Conservation (phyloP, 2,329 filamentous ascomycete genomes). For the Neonectria coccinea region DNA sequence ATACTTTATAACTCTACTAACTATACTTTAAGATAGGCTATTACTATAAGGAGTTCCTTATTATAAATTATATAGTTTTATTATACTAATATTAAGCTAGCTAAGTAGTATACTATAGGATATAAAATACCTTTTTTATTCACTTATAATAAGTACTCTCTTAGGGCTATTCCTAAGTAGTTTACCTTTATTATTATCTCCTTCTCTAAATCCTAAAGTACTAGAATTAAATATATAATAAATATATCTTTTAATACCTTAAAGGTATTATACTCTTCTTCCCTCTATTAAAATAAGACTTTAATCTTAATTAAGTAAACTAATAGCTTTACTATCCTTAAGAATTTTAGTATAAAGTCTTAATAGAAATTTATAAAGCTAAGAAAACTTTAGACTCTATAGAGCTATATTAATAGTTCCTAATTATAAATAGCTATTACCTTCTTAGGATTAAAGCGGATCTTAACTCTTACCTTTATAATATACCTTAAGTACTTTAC, state of each 20-base stretch:
- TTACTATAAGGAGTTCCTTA: neutral
- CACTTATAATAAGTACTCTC: neutral
- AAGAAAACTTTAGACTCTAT: constrained; percentile 1
- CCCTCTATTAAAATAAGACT: neutral
- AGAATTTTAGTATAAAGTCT: neutral
- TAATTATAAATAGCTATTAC: constrained; percentile 5
- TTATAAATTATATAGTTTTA: neutral
- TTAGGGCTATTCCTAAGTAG: neutral
- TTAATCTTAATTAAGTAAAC: neutral
- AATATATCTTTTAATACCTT: neutral
- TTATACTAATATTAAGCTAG: neutral
- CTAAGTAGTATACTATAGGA: neutral
- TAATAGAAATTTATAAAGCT: constrained; percentile 6
- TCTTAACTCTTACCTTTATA: neutral
- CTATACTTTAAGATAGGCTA: neutral
- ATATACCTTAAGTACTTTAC: neutral
- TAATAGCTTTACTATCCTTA: neutral
- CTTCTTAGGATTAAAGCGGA: neutral
- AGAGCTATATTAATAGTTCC: neutral
- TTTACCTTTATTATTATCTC: neutral
- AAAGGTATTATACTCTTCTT: neutral
- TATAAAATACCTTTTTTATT: neutral
- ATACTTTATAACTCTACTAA: too few species aligned
- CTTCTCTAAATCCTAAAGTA: neutral
- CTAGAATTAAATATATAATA: neutral